These are phyloP conservation scores for Colletotrichum lindemuthianum DNA, from an alignment of 2,329 filamentous ascomycete species.

Conservation along the genomic window DNA sequence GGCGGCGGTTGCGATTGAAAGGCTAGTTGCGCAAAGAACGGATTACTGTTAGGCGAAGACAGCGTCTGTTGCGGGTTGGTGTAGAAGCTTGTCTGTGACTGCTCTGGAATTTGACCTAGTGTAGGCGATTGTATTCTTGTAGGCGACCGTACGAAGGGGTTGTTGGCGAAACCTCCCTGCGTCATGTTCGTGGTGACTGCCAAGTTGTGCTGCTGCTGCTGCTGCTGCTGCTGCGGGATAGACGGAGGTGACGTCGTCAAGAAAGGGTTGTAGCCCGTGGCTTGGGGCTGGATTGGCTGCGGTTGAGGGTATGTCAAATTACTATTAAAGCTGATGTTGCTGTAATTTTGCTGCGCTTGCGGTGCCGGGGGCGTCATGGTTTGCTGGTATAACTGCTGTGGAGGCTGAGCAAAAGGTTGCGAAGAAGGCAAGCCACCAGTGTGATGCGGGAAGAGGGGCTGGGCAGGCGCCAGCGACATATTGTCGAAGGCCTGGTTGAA, in stretches of 20 bases:
- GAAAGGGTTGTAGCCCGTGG: constrained; percentile 64
- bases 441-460: constrained; percentile 78
- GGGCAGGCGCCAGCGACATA: constrained; percentile 71
- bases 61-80: constrained; percentile 42
- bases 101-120: constrained; percentile 64
- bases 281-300: constrained; percentile 48
- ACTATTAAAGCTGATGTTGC: constrained; percentile 51
- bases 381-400: constrained; percentile 55
- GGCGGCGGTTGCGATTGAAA: constrained; percentile 24
- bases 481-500: constrained; percentile 79
- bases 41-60: constrained; percentile 40
- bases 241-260: constrained; percentile 50
- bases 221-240: constrained; percentile 43
- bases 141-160: constrained; percentile 61
- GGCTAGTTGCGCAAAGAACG: constrained; percentile 43
- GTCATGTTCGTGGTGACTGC: constrained; percentile 52
- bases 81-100: constrained; percentile 57
- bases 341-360: constrained; percentile 52
- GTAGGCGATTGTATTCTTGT: constrained; percentile 60
- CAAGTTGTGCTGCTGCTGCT: constrained; percentile 48
- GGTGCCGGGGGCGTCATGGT: constrained; percentile 54
- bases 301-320: constrained; percentile 55
- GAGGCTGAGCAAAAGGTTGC: constrained; percentile 47
- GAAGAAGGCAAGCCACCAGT: constrained; percentile 69
- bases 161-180: constrained; percentile 50